Evolutionary conservation across 2,329 filamentous ascomycete genomes (phyloP).

Genomic region (Claviceps quebecensis): DNA sequence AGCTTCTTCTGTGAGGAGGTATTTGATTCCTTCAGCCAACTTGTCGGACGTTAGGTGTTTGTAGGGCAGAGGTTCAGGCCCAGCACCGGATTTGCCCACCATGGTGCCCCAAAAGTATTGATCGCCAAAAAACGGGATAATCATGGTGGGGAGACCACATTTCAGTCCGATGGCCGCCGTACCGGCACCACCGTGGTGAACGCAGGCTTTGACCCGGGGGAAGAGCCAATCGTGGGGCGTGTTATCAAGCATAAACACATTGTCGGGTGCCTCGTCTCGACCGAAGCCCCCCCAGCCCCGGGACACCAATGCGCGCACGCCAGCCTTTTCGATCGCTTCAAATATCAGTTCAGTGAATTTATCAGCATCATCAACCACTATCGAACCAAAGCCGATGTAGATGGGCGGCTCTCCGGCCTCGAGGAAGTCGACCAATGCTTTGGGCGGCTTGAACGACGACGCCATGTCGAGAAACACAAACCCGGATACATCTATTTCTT

Average conservation of each 20-base stretch:
- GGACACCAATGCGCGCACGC: conserved; percentile 57
- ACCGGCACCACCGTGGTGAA: conserved; percentile 67
- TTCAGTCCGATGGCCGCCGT: conserved; percentile 64
- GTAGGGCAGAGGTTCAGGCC: conserved; percentile 53
- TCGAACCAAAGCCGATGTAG: conserved; percentile 66
- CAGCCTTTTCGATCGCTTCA: conserved; percentile 48
- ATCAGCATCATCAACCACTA: conserved; percentile 60
- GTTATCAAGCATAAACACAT: conserved; percentile 59
- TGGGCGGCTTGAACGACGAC: conserved; percentile 43
- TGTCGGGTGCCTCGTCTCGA: conserved; percentile 39
- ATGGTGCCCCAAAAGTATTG: conserved; percentile 67
- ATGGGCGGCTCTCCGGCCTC: conserved; percentile 43
- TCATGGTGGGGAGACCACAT: conserved; percentile 57
- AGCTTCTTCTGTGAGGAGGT: conserved; percentile 49
- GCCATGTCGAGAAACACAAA: conserved; percentile 66
- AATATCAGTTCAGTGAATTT: conserved; percentile 58
- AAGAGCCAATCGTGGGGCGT: conserved; percentile 69
- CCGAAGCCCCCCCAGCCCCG: conserved; percentile 67
- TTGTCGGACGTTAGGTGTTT: conserved; percentile 50
- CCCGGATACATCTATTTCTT: conserved; percentile 58
- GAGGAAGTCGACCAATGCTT: conserved; percentile 41
- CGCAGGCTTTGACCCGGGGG: conserved; percentile 47
- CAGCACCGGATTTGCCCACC: conserved; percentile 49
- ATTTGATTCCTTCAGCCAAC: conserved; percentile 56
- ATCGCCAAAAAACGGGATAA: conserved; percentile 69